These are phyloP conservation scores for Cyclotella distinguenda DNA, from an alignment of 108 stramenopile species.

Conservation along the genomic window DNA sequence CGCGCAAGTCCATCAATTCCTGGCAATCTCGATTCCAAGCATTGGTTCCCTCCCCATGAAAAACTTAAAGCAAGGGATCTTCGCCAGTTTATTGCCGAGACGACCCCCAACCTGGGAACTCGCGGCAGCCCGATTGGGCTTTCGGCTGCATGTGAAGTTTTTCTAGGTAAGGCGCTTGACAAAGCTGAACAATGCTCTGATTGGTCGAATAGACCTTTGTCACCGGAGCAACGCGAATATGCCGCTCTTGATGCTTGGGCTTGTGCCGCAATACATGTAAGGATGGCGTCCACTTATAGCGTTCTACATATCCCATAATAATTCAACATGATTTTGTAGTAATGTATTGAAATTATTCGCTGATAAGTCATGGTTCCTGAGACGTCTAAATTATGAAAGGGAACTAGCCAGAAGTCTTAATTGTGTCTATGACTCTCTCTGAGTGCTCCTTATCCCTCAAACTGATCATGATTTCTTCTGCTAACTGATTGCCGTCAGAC, in stretches of 20 bases:
- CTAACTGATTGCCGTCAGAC: slow-evolving; percentile 21
- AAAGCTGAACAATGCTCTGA: slow-evolving; percentile 75
- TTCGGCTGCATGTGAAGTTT: slow-evolving; percentile 55
- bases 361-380: not conserved
- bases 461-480: slow-evolving; percentile 30
- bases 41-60: slow-evolving; percentile 41
- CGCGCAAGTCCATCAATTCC: slow-evolving; percentile 45
- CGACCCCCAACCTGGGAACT: slow-evolving; percentile 33
- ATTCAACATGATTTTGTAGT: not conserved
- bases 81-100: slow-evolving; percentile 45
- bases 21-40: slow-evolving; percentile 7
- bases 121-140: slow-evolving; percentile 47
- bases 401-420: slow-evolving; percentile 21
- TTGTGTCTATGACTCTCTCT: slow-evolving; percentile 1
- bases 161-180: slow-evolving; percentile 71
- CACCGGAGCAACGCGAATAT: slow-evolving; percentile 61
- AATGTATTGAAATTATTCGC: not conserved
- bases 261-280: slow-evolving; percentile 59
- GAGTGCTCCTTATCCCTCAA: slow-evolving; percentile 11
- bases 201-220: slow-evolving; percentile 65
- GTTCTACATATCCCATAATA: slow-evolving; percentile 1
- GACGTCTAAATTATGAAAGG: slow-evolving; percentile 19
- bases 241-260: slow-evolving; percentile 79
- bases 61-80: slow-evolving; percentile 37
- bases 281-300: slow-evolving; percentile 13